Evolutionary conservation across 805 yeast genomes (phyloP).

Genomic region (Candida arabinofermentans): DNA sequence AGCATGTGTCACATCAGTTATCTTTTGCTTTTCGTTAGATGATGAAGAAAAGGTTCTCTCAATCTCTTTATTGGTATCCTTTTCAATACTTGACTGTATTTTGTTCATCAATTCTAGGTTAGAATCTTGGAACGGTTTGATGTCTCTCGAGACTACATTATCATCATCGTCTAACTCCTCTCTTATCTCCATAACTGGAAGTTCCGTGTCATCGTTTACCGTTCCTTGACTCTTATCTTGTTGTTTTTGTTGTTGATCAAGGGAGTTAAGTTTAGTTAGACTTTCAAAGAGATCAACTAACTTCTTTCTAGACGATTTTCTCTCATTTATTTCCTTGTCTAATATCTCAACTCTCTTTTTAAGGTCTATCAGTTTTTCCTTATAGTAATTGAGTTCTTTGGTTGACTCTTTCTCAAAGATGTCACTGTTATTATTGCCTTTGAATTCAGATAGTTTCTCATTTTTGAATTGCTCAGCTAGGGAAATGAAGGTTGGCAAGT

Average conservation of each 20-base stretch:
- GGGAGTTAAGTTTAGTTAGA: slow-evolving; percentile 18
- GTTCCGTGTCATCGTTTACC: slow-evolving; percentile 30
- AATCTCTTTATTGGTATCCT: neutral
- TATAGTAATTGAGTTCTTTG: slow-evolving; percentile 17
- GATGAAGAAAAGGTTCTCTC: neutral
- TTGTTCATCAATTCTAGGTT: neutral
- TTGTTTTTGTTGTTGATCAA: slow-evolving; percentile 28
- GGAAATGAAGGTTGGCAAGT: slow-evolving; percentile 14
- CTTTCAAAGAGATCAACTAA: slow-evolving; percentile 25
- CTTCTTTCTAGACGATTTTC: slow-evolving; percentile 25
- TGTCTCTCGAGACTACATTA: slow-evolving; percentile 47
- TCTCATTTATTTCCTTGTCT: slow-evolving; percentile 36
- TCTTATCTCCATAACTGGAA: slow-evolving; percentile 76
- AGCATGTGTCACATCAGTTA: neutral
- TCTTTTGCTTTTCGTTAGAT: neutral
- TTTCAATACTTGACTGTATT: neutral
- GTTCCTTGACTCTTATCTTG: slow-evolving; percentile 10
- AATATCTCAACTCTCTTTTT: slow-evolving; percentile 11
- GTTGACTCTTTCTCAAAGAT: slow-evolving; percentile 18
- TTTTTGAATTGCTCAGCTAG: slow-evolving; percentile 13
- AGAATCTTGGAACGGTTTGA: slow-evolving; percentile 31
- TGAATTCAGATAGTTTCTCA: slow-evolving; percentile 17
- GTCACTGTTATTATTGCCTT: slow-evolving; percentile 5
- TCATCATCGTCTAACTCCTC: slow-evolving; percentile 87
- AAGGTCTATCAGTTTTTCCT: slow-evolving; percentile 10